Conservation (phyloP, 306 rosid species). For the Corylus heterophylla region DNA sequence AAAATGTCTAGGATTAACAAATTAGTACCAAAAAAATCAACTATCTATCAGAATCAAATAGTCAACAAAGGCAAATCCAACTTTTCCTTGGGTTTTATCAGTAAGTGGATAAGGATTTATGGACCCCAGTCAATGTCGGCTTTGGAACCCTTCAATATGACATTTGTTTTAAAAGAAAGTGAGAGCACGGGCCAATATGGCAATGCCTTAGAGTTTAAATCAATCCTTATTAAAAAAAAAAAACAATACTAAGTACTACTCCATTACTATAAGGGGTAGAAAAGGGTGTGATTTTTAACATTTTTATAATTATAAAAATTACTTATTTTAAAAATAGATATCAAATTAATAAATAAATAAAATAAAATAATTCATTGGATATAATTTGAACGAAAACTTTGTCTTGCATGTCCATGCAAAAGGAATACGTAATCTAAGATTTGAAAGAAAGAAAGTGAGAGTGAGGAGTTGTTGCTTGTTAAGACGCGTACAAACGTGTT, state of each 20-base stretch:
- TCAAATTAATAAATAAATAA: too few species aligned
- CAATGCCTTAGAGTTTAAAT: too few species aligned
- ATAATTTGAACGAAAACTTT: too few species aligned
- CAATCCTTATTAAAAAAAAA: not conserved
- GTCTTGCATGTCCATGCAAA: too few species aligned
- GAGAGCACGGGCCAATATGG: too few species aligned
- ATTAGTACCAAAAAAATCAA: not conserved
- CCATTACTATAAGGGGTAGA: too few species aligned
- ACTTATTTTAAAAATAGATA: too few species aligned
- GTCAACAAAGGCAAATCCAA: not conserved
- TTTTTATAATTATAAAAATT: too few species aligned
- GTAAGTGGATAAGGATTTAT: not conserved
- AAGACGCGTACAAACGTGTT: conserved; percentile 1
- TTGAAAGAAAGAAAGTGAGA: conserved; percentile 1
- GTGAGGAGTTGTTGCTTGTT: not conserved
- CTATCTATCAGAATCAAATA: not conserved
- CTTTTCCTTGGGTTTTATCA: not conserved
- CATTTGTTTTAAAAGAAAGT: too few species aligned
- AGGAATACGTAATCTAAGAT: not conserved
- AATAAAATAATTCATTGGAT: too few species aligned
- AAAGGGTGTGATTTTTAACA: too few species aligned
- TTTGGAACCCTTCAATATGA: not conserved
- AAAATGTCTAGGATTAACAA: not conserved
- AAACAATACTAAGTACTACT: too few species aligned
- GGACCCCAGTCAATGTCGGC: not conserved